A percentile compares a stretch with the other conserved stretches of the same genome.
Evolutionary conservation across 2,329 filamentous ascomycete genomes (phyloP).

Genomic region (Colletotrichum caudatum): DNA sequence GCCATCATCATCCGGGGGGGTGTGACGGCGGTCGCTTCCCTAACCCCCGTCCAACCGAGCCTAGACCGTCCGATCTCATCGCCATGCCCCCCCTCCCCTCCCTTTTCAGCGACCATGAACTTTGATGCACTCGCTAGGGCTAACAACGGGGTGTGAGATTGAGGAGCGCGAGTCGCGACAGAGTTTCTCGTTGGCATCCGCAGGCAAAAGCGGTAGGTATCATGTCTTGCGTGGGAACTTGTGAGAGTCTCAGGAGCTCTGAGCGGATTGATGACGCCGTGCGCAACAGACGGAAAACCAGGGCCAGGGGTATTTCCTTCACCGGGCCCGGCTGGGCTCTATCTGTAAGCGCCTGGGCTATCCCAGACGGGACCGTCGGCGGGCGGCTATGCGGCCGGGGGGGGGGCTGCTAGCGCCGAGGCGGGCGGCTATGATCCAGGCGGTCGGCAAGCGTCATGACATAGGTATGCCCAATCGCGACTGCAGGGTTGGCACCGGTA

Average conservation of each 20-base stretch:
- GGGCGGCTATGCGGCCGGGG: constrained; percentile 7
- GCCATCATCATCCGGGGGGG: constrained; percentile 8
- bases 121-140: neutral
- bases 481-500: neutral
- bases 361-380: neutral
- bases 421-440: neutral
- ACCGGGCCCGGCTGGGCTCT: neutral
- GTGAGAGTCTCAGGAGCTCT: too few species aligned
- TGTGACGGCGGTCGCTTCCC: constrained; percentile 1
- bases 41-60: neutral
- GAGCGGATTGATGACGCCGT: neutral
- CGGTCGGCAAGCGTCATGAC: neutral
- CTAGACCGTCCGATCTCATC: constrained; percentile 27
- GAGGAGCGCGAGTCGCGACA: too few species aligned
- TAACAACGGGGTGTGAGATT: too few species aligned
- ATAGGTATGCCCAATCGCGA: neutral
- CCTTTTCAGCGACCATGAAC: neutral
- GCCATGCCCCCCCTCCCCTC: neutral
- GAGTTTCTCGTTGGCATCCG: neutral
- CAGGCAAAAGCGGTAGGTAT: neutral
- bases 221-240: neutral
- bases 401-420: neutral
- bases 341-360: neutral
- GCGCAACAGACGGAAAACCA: neutral
- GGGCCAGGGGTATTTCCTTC: neutral